Conservation (phyloP, 805 yeast genomes). For the Yarrowia sp. region DNA sequence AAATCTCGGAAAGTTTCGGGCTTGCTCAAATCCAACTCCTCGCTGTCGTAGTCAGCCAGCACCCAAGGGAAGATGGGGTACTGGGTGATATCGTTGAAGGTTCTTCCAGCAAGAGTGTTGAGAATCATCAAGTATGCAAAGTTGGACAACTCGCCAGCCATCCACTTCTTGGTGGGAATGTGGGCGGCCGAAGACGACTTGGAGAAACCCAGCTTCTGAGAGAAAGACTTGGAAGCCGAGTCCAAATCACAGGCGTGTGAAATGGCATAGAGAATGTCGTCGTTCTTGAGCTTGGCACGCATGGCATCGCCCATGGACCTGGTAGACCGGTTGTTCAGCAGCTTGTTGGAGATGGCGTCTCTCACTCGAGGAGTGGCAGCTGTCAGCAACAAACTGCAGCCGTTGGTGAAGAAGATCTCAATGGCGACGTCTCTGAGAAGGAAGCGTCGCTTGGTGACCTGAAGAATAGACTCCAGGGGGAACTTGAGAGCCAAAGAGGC, state of each 20-base stretch:
- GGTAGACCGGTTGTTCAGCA: conserved; percentile 8
- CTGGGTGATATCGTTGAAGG: conserved; percentile 84
- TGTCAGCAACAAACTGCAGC: conserved; percentile 67
- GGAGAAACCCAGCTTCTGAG: conserved; percentile 8
- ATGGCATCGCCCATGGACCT: conserved; percentile 3
- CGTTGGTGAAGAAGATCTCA: conserved; percentile 72
- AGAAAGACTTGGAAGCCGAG: conserved; percentile 7
- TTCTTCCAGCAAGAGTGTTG: conserved; percentile 83
- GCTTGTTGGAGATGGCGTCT: conserved; percentile 8
- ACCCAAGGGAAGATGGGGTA: conserved; percentile 94
- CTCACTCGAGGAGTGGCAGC: conserved; percentile 45
- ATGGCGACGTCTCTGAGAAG: conserved; percentile 75
- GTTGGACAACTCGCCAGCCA: conserved; percentile 72
- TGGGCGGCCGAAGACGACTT: not conserved
- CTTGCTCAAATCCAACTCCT: conserved; percentile 60
- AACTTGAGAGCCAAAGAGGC: conserved; percentile 15
- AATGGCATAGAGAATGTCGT: conserved; percentile 21
- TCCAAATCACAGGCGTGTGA: conserved; percentile 21
- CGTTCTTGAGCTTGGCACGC: conserved; percentile 16
- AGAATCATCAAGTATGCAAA: conserved; percentile 77
- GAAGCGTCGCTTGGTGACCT: conserved; percentile 72
- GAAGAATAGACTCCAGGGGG: conserved; percentile 50
- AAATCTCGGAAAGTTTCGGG: conserved; percentile 68
- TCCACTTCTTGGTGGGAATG: conserved; percentile 66
- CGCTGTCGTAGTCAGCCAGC: conserved; percentile 75